Base-by-base conservation (phyloP, 2,329 filamentous ascomycete species). In the Leptoxyphium fumago region DNA sequence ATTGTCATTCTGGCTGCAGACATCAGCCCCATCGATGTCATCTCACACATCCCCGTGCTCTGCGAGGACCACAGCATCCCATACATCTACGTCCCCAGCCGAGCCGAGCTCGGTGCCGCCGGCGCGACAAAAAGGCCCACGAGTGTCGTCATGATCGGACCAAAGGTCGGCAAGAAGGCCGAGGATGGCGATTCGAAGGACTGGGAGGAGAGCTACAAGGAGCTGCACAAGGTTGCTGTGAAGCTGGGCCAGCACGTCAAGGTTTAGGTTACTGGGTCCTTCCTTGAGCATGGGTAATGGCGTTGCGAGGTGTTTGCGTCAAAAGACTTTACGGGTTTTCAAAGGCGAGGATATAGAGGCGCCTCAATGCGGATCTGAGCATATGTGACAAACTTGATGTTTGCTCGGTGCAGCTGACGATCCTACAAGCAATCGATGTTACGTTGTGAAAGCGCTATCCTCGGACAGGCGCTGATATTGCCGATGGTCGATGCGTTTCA, bases 41-140 rank as follows among this genome's bases (percentile, higher is more conserved):
- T 98, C 70, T 91, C 85, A 48, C 91, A 98, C 70, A 84, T 98
- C 53, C 91, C 91, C 57, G 84, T 98, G 46, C 81, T 96, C 46
- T 96, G 91, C 75, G 91, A 98, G 71, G 89, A 96, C 69, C 88
- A 95, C 74, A 85, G 84, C 67, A 85, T 95, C 48, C 91, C 91
- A 29, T 98, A 96, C 70, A 78, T 98, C 65, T 98, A 93, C 66
- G 84, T 98, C 56, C 78, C 81, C 48, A 93, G 84, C 59, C 82
- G 91, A 56, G 89, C 87, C 48, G 89, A 96, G 70, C 78, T 98
- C 46, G 91, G 91, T 59, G 84, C 85, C 54, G 89, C 91, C 2
- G 88, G 88, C 48, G 84, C 82, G 64, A 98, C 91, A 41, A 98
- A 96, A 80, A 75, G 91, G 51, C 91, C 91, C 42, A 98, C 91